Evolutionary conservation across 441 rosid genomes (phyloP).

Genomic region (Pelargonium myrrhifolium): DNA sequence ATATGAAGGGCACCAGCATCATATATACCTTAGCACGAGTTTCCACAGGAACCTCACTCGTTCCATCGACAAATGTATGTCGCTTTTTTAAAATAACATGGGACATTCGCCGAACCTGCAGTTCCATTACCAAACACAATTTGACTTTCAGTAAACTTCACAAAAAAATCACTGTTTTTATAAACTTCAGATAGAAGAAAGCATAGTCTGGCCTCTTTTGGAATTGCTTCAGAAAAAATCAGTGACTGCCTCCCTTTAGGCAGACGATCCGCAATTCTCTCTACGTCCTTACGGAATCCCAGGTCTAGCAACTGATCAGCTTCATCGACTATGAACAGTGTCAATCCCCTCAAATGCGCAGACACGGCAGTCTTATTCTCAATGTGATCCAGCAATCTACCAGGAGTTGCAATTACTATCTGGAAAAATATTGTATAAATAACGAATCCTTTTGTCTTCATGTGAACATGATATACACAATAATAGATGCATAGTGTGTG

Average conservation of each 20-base stretch:
- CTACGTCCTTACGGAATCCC: conserved; percentile 89
- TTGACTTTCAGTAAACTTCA: conserved; percentile 3
- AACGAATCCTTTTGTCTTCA: too few species aligned
- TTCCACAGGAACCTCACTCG: conserved; percentile 66
- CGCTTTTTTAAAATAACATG: conserved; percentile 89
- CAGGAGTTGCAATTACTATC: conserved; percentile 95
- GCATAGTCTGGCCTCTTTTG: conserved; percentile 59
- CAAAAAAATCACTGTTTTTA: neutral
- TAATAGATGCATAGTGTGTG: too few species aligned
- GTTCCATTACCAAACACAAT: conserved; percentile 13
- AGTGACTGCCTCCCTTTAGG: conserved; percentile 80
- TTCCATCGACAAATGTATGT: conserved; percentile 66
- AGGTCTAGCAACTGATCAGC: conserved; percentile 88
- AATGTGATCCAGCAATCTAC: conserved; percentile 84
- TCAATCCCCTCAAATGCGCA: conserved; percentile 70
- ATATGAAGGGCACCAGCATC: neutral
- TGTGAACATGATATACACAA: too few species aligned
- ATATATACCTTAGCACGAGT: conserved; percentile 67
- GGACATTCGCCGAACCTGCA: conserved; percentile 81
- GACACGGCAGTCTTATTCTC: conserved; percentile 78
- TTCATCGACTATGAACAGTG: conserved; percentile 86
- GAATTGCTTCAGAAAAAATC: conserved; percentile 83
- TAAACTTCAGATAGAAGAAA: conserved; percentile 10
- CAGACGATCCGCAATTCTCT: conserved; percentile 75
- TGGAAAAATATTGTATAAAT: conserved; percentile 22